phyloP scores from a whole-genome alignment of 768 basidiomycete species.

The Rhodotorula graminis region DNA sequence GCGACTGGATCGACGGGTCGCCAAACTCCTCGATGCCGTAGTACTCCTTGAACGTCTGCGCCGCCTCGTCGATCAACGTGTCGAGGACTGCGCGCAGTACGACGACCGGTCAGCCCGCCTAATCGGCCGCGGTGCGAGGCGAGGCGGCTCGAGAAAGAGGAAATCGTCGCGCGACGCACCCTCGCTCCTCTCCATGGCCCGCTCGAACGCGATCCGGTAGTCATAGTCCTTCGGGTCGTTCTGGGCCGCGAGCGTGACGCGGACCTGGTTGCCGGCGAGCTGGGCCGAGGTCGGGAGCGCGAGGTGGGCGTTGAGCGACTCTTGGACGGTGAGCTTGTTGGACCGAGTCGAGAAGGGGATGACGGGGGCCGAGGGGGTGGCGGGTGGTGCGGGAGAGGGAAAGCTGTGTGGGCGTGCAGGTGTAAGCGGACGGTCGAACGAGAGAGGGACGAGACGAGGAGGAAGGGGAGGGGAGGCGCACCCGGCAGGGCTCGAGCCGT shows the following conservation, averaged over 20 bases:
- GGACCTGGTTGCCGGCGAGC: conserved; percentile 26
- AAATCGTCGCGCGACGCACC: conserved; percentile 51
- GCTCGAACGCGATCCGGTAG: conserved; percentile 91
- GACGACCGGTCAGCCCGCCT: neutral
- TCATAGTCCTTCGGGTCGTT: conserved; percentile 50
- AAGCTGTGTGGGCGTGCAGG: conserved; percentile 10
- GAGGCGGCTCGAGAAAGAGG: no score
- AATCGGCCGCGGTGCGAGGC: neutral
- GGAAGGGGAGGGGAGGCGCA: neutral
- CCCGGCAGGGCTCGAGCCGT: conserved; percentile 8
- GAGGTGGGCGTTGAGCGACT: conserved; percentile 49
- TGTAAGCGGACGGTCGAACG: neutral
- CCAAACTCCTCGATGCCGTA: conserved; percentile 65
- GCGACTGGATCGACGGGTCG: conserved; percentile 56
- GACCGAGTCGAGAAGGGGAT: conserved; percentile 25
- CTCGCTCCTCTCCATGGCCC: conserved; percentile 74
- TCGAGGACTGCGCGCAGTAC: conserved; percentile 61
- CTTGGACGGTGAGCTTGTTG: conserved; percentile 33
- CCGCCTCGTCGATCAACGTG: conserved; percentile 78
- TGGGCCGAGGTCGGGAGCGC: conserved; percentile 29
- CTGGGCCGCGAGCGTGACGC: conserved; percentile 44
- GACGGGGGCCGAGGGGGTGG: conserved; percentile 12
- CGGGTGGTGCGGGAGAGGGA: conserved; percentile 20
- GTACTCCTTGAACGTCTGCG: conserved; percentile 63
- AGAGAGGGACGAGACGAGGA: neutral